Evolutionary conservation across 768 basidiomycete species (phyloP).

Genomic region (Calocybe gangraenosa): DNA sequence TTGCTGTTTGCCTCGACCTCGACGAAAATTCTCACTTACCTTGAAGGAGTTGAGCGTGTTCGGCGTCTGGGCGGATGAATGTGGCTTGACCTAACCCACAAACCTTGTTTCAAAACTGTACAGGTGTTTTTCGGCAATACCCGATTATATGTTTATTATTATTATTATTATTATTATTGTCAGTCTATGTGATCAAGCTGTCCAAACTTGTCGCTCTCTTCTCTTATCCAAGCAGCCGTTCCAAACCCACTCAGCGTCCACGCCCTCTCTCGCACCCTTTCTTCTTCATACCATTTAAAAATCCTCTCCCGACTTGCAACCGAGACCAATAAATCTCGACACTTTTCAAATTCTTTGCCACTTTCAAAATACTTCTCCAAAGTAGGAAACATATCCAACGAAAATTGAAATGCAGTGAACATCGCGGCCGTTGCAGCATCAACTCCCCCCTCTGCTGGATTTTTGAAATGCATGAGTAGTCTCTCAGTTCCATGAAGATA

Average conservation of each 20-base stretch:
- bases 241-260: background rate
- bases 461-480: background rate
- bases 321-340: too few species aligned
- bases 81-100: slow-evolving; percentile 36
- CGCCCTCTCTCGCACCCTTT: too few species aligned
- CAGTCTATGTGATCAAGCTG: too few species aligned
- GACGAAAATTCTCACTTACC: slow-evolving; percentile 30
- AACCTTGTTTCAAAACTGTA: slow-evolving; percentile 44
- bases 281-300: too few species aligned
- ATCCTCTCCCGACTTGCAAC: too few species aligned
- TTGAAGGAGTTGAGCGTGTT: slow-evolving; percentile 46
- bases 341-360: background rate
- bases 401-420: background rate
- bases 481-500: slow-evolving; percentile 1
- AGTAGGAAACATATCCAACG: background rate
- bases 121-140: slow-evolving; percentile 35
- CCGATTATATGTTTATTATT: slow-evolving; percentile 26
- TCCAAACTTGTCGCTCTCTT: too few species aligned
- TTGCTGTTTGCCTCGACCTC: slow-evolving; percentile 6
- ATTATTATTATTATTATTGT: too few species aligned
- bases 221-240: too few species aligned
- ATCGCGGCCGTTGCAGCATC: slow-evolving; percentile 1
- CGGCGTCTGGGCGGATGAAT: slow-evolving; percentile 32
- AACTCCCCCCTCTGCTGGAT: too few species aligned
- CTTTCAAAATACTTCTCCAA: too few species aligned